phyloP scores from a whole-genome alignment of 345 rosid genomes.

The thale cress (Arabidopsis thaliana) region TAIR10.1 NC_003070.9:9814001-9814500 shows the following conservation, averaged over 20 bases:
- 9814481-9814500: conserved; percentile 82
- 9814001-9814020: conserved; percentile 20
- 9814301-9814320: neutral
- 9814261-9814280: conserved; percentile 95
- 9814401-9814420: conserved; percentile 91
- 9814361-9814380: conserved; percentile 69
- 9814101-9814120: conserved; percentile 22
- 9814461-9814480: conserved; percentile 86
- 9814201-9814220: neutral
- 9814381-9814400: conserved; percentile 97
- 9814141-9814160: conserved; percentile 29
- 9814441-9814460: conserved; percentile 75
- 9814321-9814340: conserved; percentile 2
- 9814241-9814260: conserved; percentile 86
- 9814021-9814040: conserved; percentile 90
- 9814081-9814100: conserved; percentile 34
- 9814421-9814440: conserved; percentile 90
- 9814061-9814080: conserved; percentile 82
- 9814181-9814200: neutral
- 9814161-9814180: conserved; percentile 15
- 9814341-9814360: neutral
- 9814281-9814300: conserved; percentile 21
- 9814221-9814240: conserved; percentile 79
- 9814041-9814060: conserved; percentile 88
- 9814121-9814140: conserved; percentile 13